These are phyloP conservation scores for Aspergillus thermomutatus DNA, from an alignment of 2,329 filamentous ascomycete species.

Conservation along the genomic window DNA sequence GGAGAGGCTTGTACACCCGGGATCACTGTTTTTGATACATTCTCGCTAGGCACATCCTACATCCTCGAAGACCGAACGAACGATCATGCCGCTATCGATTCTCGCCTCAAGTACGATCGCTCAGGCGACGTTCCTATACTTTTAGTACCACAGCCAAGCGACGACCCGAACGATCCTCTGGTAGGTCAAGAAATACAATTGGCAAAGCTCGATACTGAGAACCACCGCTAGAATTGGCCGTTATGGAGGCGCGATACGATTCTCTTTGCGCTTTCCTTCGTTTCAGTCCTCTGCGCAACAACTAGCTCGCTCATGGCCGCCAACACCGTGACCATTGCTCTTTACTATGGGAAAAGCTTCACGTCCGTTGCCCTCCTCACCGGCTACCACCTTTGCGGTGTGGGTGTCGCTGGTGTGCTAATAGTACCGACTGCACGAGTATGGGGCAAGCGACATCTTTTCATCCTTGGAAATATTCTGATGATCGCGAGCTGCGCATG, in stretches of 20 bases:
- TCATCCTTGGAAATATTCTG: conserved; percentile 71
- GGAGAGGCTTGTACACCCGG: neutral
- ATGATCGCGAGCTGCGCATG: conserved; percentile 72
- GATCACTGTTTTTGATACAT: neutral
- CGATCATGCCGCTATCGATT: conserved; percentile 31
- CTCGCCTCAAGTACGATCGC: conserved; percentile 67
- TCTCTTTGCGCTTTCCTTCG: conserved; percentile 71
- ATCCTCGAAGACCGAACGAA: conserved; percentile 57
- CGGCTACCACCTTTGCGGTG: conserved; percentile 81
- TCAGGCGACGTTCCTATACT: conserved; percentile 68
- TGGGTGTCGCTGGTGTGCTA: conserved; percentile 75
- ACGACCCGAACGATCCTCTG: conserved; percentile 86
- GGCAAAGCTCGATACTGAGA: neutral
- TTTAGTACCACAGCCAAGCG: conserved; percentile 83
- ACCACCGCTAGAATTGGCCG: conserved; percentile 66
- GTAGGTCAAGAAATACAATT: conserved; percentile 37
- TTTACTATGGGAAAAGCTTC: conserved; percentile 64
- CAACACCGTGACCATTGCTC: conserved; percentile 74
- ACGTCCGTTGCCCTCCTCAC: conserved; percentile 78
- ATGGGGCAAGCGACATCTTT: conserved; percentile 89
- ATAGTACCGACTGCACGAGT: conserved; percentile 85
- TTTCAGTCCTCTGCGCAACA: conserved; percentile 78
- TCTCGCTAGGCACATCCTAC: conserved; percentile 41
- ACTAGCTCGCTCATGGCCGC: conserved; percentile 84
- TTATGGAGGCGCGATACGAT: conserved; percentile 81